A percentile compares a stretch with the other conserved stretches of the same genome.
Conservation (phyloP, 306 rosid species). For the Dalbergia oliveri region DNA sequence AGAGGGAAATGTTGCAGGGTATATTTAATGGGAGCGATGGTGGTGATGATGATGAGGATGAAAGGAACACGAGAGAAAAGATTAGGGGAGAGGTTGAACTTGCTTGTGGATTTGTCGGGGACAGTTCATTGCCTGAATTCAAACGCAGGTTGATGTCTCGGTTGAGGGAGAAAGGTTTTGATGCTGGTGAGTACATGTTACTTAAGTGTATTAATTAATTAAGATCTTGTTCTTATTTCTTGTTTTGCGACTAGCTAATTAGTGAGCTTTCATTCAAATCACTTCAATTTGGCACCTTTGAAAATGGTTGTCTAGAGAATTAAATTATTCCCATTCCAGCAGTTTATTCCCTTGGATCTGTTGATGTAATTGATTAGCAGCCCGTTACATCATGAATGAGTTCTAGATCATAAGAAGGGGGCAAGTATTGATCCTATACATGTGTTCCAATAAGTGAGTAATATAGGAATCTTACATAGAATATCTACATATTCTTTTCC, state of each 20-base stretch:
- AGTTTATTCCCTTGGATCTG: no score
- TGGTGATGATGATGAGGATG: conserved; percentile 33
- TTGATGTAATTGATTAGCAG: no score
- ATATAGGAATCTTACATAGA: no score
- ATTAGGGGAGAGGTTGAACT: conserved; percentile 56
- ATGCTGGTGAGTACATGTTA: conserved; percentile 71
- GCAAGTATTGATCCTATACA: no score
- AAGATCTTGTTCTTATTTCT: background rate
- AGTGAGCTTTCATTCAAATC: background rate
- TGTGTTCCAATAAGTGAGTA: no score
- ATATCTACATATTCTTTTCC: no score
- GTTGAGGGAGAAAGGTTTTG: conserved; percentile 73
- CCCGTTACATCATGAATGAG: no score
- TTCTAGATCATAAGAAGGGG: no score
- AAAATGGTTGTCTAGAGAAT: background rate
- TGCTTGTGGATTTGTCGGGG: conserved; percentile 45
- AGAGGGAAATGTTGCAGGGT: conserved; percentile 46
- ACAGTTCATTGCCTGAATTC: conserved; percentile 49
- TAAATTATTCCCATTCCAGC: no score
- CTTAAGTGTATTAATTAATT: background rate
- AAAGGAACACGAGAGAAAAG: conserved; percentile 45
- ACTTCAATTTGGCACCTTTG: background rate
- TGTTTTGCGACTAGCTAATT: background rate
- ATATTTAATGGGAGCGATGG: conserved; percentile 47
- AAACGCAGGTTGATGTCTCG: conserved; percentile 75